Conservation (phyloP, 495 filamentous ascomycete genomes). For the Penicillium odoratum region DNA sequence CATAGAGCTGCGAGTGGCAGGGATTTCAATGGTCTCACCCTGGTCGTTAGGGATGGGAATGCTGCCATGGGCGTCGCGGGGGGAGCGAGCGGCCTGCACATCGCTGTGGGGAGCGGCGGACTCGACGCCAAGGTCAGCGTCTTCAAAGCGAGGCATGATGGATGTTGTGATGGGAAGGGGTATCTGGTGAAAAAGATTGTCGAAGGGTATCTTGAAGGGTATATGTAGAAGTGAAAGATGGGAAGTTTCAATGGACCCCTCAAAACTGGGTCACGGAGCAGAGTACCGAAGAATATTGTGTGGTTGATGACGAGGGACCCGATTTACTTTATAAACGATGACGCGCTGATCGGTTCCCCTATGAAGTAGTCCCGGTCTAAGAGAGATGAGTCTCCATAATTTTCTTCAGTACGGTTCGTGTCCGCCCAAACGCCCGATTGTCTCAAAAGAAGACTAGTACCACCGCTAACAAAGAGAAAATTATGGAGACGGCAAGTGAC, state of each 20-base stretch:
- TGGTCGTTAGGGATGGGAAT: conserved; percentile 50
- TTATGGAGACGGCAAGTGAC: background rate
- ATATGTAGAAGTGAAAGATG: conserved; percentile 1
- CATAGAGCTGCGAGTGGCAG: conserved; percentile 67
- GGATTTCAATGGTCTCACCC: conserved; percentile 66
- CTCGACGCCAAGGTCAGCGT: conserved; percentile 53
- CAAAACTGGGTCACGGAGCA: conserved; percentile 5
- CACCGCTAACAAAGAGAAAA: background rate
- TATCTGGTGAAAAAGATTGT: conserved; percentile 1
- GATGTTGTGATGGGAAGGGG: conserved; percentile 1
- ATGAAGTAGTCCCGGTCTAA: conserved; percentile 16
- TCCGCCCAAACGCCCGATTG: conserved; percentile 6
- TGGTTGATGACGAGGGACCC: conserved; percentile 1
- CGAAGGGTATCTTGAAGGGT: background rate
- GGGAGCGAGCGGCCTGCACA: conserved; percentile 25
- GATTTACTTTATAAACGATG: conserved; percentile 11
- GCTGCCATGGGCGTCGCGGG: conserved; percentile 26
- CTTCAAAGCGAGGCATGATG: conserved; percentile 62
- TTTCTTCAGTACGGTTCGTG: background rate
- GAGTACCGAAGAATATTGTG: conserved; percentile 5
- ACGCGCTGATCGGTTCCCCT: conserved; percentile 19
- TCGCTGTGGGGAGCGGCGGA: conserved; percentile 24
- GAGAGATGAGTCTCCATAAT: background rate
- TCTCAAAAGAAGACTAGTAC: conserved; percentile 2
- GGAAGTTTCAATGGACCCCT: conserved; percentile 2